These are phyloP conservation scores for Lachnellula willkommii DNA, from an alignment of 2,329 filamentous ascomycete species.

Conservation along the genomic window DNA sequence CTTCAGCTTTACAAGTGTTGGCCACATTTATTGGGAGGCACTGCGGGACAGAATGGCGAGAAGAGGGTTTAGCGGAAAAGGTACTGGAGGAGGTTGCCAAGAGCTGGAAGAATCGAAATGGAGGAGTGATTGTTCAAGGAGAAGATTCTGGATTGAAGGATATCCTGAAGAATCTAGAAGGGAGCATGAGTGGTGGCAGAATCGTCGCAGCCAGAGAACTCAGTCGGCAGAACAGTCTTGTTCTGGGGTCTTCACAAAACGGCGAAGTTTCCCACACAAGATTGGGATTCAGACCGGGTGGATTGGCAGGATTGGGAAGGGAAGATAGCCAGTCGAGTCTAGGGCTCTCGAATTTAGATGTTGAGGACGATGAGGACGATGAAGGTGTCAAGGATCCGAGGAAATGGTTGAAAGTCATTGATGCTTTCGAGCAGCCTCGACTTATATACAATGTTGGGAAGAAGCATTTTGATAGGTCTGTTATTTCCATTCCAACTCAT, in stretches of 20 bases:
- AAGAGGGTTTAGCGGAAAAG: slow-evolving; percentile 87
- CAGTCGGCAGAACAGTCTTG: slow-evolving; percentile 58
- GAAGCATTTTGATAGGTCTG: slow-evolving; percentile 84
- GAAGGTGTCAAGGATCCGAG: slow-evolving; percentile 59
- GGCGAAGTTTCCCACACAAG: slow-evolving; percentile 50
- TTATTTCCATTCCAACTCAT: slow-evolving; percentile 21
- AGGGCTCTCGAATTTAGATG: slow-evolving; percentile 48
- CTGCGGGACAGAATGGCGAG: slow-evolving; percentile 93
- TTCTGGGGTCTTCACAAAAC: slow-evolving; percentile 51
- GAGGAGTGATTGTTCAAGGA: slow-evolving; percentile 87
- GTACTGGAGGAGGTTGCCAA: slow-evolving; percentile 88
- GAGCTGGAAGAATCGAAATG: slow-evolving; percentile 84
- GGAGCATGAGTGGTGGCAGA: slow-evolving; percentile 82
- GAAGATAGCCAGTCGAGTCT: slow-evolving; percentile 65
- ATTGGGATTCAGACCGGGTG: slow-evolving; percentile 47
- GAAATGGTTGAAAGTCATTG: slow-evolving; percentile 77
- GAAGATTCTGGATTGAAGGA: slow-evolving; percentile 68
- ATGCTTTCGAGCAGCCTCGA: slow-evolving; percentile 80
- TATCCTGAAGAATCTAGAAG: slow-evolving; percentile 78
- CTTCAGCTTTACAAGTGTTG: slow-evolving; percentile 76
- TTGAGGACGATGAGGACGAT: slow-evolving; percentile 52
- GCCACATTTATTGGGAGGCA: slow-evolving; percentile 87
- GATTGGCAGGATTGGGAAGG: slow-evolving; percentile 40
- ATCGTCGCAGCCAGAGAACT: slow-evolving; percentile 52
- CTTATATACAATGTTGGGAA: slow-evolving; percentile 71